Evolutionary conservation across 176 grass and related monocot species (phyloP).

Genomic region (Tillandsia leiboldiana): DNA sequence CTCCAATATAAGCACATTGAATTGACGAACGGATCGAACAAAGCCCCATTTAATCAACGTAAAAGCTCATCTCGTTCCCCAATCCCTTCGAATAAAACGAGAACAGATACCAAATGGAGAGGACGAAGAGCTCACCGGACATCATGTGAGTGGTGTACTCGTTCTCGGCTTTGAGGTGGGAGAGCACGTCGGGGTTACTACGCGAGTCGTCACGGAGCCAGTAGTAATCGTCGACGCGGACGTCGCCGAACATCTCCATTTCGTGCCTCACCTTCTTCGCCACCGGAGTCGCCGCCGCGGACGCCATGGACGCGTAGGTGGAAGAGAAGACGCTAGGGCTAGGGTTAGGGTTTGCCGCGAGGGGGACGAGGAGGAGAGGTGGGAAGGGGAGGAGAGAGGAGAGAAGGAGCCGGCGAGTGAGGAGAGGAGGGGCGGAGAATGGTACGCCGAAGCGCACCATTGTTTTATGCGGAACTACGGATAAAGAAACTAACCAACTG

Average conservation of each 20-base stretch:
- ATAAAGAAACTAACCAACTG: too few species aligned
- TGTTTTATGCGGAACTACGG: too few species aligned
- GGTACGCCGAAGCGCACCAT: too few species aligned
- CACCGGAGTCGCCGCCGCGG: slow-evolving; percentile 33
- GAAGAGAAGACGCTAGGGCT: slow-evolving; percentile 14
- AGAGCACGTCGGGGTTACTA: slow-evolving; percentile 47
- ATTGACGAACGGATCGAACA: too few species aligned
- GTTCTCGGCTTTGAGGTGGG: slow-evolving; percentile 73
- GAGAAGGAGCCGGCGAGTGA: slow-evolving; percentile 3
- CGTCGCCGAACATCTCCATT: slow-evolving; percentile 63
- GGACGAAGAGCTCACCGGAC: slow-evolving; percentile 31
- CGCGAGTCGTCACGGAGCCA: slow-evolving; percentile 89
- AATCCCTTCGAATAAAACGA: too few species aligned
- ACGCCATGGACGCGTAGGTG: slow-evolving; percentile 10
- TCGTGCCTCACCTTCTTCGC: slow-evolving; percentile 52
- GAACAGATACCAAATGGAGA: neutral
- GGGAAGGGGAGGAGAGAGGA: slow-evolving; percentile 5
- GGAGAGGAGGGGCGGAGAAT: slow-evolving; percentile 1
- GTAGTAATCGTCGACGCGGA: slow-evolving; percentile 79
- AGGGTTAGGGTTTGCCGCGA: neutral
- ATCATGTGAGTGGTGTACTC: slow-evolving; percentile 50
- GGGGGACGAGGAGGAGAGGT: neutral
- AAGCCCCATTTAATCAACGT: too few species aligned
- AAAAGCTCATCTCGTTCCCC: too few species aligned
- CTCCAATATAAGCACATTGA: too few species aligned